Conservation (phyloP, 1,139 yeast genomes). For the Geotrichum australiense region DNA sequence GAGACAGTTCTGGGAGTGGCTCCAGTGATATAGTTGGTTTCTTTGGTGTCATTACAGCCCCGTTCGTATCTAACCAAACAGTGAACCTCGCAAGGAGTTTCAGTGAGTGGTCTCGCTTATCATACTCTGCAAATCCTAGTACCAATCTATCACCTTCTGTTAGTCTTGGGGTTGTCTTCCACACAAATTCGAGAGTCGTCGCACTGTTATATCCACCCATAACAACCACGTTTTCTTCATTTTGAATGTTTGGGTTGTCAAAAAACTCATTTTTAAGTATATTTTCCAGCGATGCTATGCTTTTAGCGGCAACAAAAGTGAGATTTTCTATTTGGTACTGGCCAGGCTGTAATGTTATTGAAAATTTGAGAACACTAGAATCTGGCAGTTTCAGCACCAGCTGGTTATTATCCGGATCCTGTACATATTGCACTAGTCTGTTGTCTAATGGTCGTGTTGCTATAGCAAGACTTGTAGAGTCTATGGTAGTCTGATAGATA, state of each 20-base stretch:
- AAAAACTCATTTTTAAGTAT: slow-evolving; percentile 35
- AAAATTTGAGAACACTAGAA: slow-evolving; percentile 21
- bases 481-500: slow-evolving; percentile 8
- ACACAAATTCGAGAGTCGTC: slow-evolving; percentile 26
- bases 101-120: slow-evolving; percentile 33
- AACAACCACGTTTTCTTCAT: slow-evolving; percentile 35
- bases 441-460: slow-evolving; percentile 14
- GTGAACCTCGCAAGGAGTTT: slow-evolving; percentile 32
- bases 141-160: slow-evolving; percentile 23
- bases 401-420: slow-evolving; percentile 18
- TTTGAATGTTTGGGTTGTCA: slow-evolving; percentile 38
- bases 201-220: slow-evolving; percentile 30
- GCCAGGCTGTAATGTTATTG: slow-evolving; percentile 18
- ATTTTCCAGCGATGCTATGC: slow-evolving; percentile 29
- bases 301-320: slow-evolving; percentile 33
- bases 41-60: not conserved
- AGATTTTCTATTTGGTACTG: slow-evolving; percentile 25
- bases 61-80: slow-evolving; percentile 28
- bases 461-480: slow-evolving; percentile 7
- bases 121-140: slow-evolving; percentile 37
- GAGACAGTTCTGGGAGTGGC: slow-evolving; percentile 12
- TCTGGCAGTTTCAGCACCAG: slow-evolving; percentile 17
- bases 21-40: not conserved
- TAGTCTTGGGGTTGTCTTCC: slow-evolving; percentile 22
- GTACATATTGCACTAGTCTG: slow-evolving; percentile 20